Percentiles rank a stretch among this genome's conserved stretches.
Evolutionary conservation across 345 rosid species (phyloP).

Genomic region (Murraya paniculata): DNA sequence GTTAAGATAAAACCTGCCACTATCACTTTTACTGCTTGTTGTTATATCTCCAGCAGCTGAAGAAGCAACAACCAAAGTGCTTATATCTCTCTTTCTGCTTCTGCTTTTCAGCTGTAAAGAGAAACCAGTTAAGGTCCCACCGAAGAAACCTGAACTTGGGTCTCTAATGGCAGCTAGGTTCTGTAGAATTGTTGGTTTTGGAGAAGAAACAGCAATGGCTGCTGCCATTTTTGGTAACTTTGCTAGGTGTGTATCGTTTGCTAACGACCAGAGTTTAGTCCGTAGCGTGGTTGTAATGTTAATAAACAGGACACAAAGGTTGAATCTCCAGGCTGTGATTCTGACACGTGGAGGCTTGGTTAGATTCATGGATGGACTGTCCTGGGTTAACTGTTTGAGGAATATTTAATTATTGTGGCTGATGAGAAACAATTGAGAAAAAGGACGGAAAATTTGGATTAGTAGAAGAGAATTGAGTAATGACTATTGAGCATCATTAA

Average conservation of each 20-base stretch:
- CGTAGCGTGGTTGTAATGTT: not conserved
- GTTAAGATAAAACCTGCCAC: constrained; percentile 71
- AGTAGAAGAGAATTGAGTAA: not conserved
- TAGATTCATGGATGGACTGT: constrained; percentile 8
- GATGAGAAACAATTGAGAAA: not conserved
- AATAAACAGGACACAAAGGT: constrained; percentile 3
- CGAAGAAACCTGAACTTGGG: constrained; percentile 35
- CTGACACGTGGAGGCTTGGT: constrained; percentile 46
- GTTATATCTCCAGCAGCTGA: constrained; percentile 35
- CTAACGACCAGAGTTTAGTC: not conserved
- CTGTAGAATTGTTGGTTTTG: constrained; percentile 42
- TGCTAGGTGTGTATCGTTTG: not conserved
- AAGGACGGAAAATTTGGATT: not conserved
- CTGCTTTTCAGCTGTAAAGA: constrained; percentile 40
- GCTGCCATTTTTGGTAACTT: constrained; percentile 33
- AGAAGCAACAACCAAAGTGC: constrained; percentile 44
- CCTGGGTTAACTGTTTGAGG: constrained; percentile 29
- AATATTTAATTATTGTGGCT: constrained; percentile 24
- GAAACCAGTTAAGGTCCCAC: constrained; percentile 44
- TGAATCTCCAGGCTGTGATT: constrained; percentile 33
- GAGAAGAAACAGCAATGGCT: constrained; percentile 53
- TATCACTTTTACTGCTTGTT: constrained; percentile 22
- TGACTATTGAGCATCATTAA: not conserved
- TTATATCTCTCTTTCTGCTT: constrained; percentile 25
- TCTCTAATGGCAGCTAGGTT: constrained; percentile 41